A percentile compares a stretch with the other conserved stretches of the same genome.
Conservation (phyloP, 164 flowering plant genomes). For the Paratinospora sagittata region DNA sequence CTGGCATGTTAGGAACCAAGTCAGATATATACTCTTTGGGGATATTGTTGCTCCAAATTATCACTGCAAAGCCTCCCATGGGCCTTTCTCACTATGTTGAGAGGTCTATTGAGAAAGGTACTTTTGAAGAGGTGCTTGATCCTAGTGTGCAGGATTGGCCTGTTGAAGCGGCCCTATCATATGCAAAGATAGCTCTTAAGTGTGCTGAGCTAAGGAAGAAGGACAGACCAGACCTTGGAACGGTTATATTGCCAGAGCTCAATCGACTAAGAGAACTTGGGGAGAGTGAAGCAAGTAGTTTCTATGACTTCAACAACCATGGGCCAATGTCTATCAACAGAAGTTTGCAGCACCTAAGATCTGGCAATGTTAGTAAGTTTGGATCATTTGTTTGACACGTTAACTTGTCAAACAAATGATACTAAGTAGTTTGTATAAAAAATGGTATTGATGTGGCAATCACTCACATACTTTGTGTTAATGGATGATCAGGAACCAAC, state of each 20-base stretch:
- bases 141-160: conserved; percentile 67
- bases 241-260: conserved; percentile 56
- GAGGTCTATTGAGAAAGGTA: conserved; percentile 48
- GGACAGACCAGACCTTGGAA: conserved; percentile 64
- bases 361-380: neutral
- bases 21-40: conserved; percentile 75
- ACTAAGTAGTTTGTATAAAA: neutral
- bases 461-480: neutral
- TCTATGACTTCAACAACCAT: neutral
- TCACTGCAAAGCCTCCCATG: conserved; percentile 70
- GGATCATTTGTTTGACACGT: neutral
- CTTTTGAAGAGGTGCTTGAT: conserved; percentile 46
- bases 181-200: conserved; percentile 42
- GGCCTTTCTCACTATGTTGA: conserved; percentile 55
- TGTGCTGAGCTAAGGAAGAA: conserved; percentile 59
- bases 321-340: conserved; percentile 9
- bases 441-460: neutral
- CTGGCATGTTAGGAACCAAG: conserved; percentile 57
- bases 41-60: conserved; percentile 58
- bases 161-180: conserved; percentile 37
- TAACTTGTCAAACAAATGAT: neutral
- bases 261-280: conserved; percentile 45
- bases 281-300: neutral
- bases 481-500: conserved; percentile 1
- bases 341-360: conserved; percentile 6